Evolutionary conservation across 2,329 filamentous ascomycete species (phyloP), one percentile per base, ranked within the genome.

Genomic region (Calonectria hongkongensis): DNA sequence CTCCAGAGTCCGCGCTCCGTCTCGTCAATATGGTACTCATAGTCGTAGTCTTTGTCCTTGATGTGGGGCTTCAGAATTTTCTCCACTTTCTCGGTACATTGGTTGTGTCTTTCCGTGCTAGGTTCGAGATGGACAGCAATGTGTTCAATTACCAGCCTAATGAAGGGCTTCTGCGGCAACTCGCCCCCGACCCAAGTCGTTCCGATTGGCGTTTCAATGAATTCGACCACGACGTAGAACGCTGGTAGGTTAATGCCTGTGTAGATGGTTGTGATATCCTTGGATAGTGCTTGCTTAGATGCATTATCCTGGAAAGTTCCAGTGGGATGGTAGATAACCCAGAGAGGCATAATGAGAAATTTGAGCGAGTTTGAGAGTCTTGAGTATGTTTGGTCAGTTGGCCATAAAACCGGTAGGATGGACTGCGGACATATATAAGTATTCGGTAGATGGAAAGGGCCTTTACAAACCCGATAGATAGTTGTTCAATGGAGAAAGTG

Each of bases 1-100:
- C 54, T 58, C 54, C 54, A 58, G 54, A 58, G 54, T 13, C 33
- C n/a, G 10, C 54, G 54, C 54, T 58, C 54, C 36, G 54, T 58
- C 33, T 58, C 54, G 33, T 58, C 54, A 18, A 58, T 58, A 18
- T 58, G 54, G 41, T 58, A 58, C n/a, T 58, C 54, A 25, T 58
- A 58, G 16, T 58, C 54, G 25, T 58, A 58, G 33, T 9, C 33
- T 27, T 41, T 58, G n/a, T 58, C 54, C 5, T 41, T 58, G 33
- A 58, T 58, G 33, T 58, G 54, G 3, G 54, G 33, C 21, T 58
- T 58, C 8, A 58, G 54, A 25, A 58, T 27, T 16, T 27, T 13
- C 15, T 58, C 54, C 2, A 58, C 12, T 12, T 41, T 58, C 1
- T n/a, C 2, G 4, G 54, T 58, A 33, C 33, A 58, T 10, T 33